Percentiles rank a stretch among this genome's conserved stretches.
Conservation (phyloP, 371 early-diverging fungal genomes). For the Mortierella sp. region DNA sequence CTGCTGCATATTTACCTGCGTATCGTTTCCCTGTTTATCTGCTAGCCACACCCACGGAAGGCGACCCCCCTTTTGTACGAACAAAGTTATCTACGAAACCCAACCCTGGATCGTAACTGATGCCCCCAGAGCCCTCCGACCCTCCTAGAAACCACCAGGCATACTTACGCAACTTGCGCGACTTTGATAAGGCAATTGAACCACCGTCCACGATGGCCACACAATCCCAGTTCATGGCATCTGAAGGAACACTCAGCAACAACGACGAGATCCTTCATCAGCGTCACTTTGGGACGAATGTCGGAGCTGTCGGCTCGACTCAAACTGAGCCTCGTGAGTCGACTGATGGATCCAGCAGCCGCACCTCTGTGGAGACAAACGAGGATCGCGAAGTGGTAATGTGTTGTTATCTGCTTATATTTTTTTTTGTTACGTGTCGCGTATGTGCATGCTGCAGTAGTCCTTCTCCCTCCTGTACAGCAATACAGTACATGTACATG, state of each 20-base stretch:
- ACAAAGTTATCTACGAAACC: neutral
- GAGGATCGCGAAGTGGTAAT: conserved; percentile 50
- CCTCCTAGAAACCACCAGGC: conserved; percentile 19
- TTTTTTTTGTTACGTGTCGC: neutral
- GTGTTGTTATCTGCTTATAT: too few species aligned
- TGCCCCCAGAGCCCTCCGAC: conserved; percentile 36
- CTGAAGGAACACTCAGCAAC: conserved; percentile 25
- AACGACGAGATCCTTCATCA: conserved; percentile 45
- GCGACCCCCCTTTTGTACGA: neutral
- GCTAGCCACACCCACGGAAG: neutral
- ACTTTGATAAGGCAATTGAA: conserved; percentile 17
- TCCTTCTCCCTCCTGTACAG: neutral
- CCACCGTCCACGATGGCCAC: conserved; percentile 35
- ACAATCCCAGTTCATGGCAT: conserved; percentile 36
- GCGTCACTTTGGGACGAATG: conserved; percentile 23
- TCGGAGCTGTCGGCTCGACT: conserved; percentile 40
- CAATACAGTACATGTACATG: too few species aligned
- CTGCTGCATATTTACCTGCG: neutral
- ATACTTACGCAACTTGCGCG: conserved; percentile 17
- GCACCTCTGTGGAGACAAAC: conserved; percentile 20
- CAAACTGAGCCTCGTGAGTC: conserved; percentile 21
- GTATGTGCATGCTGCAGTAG: neutral
- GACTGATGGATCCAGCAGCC: conserved; percentile 21
- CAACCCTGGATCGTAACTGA: conserved; percentile 20
- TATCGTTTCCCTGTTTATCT: neutral